phyloP scores from a whole-genome alignment of 1,139 yeast genomes.

The Spencermartinsiella ligniputridi region DNA sequence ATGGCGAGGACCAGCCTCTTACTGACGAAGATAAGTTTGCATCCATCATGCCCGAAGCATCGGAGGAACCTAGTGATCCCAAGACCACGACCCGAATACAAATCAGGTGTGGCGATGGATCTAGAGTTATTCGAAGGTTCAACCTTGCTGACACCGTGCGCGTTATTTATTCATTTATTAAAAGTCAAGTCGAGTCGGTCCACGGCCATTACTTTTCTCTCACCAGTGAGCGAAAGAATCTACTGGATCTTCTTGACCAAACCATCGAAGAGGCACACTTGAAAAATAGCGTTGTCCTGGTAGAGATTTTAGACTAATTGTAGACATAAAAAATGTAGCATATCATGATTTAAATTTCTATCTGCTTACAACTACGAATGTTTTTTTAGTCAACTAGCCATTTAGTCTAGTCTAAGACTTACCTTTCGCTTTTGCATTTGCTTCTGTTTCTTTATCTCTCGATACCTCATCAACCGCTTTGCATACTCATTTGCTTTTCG shows the following conservation, averaged over 20 bases:
- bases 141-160: slow-evolving; percentile 52
- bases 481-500: slow-evolving; percentile 13
- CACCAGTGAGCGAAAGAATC: slow-evolving; percentile 57
- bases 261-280: slow-evolving; percentile 74
- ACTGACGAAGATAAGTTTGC: slow-evolving; percentile 38
- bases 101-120: slow-evolving; percentile 81
- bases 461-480: background rate
- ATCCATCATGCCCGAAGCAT: slow-evolving; percentile 44
- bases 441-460: slow-evolving; percentile 8
- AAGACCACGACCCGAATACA: slow-evolving; percentile 72
- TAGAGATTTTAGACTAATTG: slow-evolving; percentile 47
- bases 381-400: too few species aligned
- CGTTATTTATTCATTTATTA: slow-evolving; percentile 55
- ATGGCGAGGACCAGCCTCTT: slow-evolving; percentile 13
- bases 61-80: slow-evolving; percentile 53
- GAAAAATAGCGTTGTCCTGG: slow-evolving; percentile 71
- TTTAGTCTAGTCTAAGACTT: too few species aligned
- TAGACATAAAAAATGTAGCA: background rate
- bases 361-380: too few species aligned
- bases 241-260: slow-evolving; percentile 53
- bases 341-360: too few species aligned
- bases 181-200: slow-evolving; percentile 49
- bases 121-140: slow-evolving; percentile 74
- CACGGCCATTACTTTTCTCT: slow-evolving; percentile 53
- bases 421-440: background rate